Conservation (phyloP, 2,329 filamentous ascomycete species). For the Ampelomyces quisqualis region DNA sequence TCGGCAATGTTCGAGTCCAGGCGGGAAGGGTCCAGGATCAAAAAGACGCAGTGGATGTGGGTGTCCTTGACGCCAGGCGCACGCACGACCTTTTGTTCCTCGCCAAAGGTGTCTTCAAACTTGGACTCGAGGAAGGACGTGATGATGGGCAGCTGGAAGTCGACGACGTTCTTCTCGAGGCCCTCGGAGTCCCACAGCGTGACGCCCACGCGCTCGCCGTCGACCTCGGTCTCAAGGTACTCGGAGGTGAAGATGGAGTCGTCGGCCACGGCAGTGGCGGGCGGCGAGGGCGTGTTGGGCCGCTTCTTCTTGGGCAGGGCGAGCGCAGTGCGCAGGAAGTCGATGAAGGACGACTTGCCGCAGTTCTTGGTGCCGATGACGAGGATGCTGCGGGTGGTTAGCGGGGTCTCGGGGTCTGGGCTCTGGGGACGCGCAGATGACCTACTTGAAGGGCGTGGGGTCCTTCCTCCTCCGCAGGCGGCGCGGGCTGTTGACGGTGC, state of each 20-base stretch:
- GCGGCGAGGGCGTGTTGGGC: conserved; percentile 44
- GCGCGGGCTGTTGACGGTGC: conserved; percentile 88
- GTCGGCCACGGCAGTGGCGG: conserved; percentile 50
- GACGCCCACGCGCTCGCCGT: conserved; percentile 84
- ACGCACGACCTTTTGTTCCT: conserved; percentile 96
- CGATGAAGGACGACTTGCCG: conserved; percentile 95
- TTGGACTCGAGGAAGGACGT: conserved; percentile 92
- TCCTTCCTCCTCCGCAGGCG: conserved; percentile 93
- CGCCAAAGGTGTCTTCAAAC: conserved; percentile 94
- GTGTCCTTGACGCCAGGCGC: conserved; percentile 92
- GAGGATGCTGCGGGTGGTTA: conserved; percentile 65
- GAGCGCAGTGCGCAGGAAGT: conserved; percentile 86
- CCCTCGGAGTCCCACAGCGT: conserved; percentile 97
- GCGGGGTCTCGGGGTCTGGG: background rate
- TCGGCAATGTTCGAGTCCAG: conserved; percentile 77
- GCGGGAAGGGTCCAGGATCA: conserved; percentile 82
- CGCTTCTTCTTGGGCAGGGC: conserved; percentile 81
- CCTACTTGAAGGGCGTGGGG: conserved; percentile 94
- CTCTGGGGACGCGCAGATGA: background rate
- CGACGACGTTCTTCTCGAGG: conserved; percentile 90
- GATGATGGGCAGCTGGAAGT: conserved; percentile 90
- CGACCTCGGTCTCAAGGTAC: conserved; percentile 92
- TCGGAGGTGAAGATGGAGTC: conserved; percentile 71
- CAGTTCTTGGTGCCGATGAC: conserved; percentile 84
- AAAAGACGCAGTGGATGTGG: conserved; percentile 93